Base-by-base conservation (phyloP, 768 basidiomycete genomes). In the Amanita subjunquillea region DNA sequence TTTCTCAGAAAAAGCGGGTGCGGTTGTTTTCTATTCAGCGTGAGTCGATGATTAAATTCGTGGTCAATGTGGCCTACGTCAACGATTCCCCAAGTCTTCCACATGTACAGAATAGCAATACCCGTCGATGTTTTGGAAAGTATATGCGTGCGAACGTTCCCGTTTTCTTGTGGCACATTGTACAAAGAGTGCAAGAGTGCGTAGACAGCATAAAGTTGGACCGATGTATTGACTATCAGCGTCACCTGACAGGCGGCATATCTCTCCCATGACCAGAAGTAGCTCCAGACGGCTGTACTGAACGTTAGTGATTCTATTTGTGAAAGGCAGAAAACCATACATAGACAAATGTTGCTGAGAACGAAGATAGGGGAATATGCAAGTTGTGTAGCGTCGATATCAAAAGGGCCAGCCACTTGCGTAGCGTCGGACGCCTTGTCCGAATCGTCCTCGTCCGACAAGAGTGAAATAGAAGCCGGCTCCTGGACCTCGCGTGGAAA, bases 101-200 rank as follows among this genome's bases (percentile, higher is more conserved):
- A 68, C 51, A 66, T 48, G 38, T 60, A 63, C 43, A 69, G 56
- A 3, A 73, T 57, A 8, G 65, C 67, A 27, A 75, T 61, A 0
- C 72, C 74, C 1, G 68, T 61, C 42, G 65, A 66, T 3, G 70
- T 69, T 55, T 74, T 76, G 41, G 69, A 68, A 45, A 73, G 68
- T n/a, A 71, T 54, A 54, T 72, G 71, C 12, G 71, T 72, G 42
- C 9, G 55, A 51, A 48, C 69, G 65, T 29, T 63, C 48, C 5
- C 56, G 60, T 2, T 67, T 61, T 56, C 59, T 57, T 7, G 36
- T 17, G 39, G 23, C 20, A 49, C 20, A 25, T 60, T 57, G 25
- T 65, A 60, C 1, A 57, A 38, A 10, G 59, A 56, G 12, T 60
- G 57, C 10, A 69, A 61, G 8, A 69, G 55, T 15, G 62, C 55